Base-by-base conservation (phyloP, 1,284 basidiomycete species). In the Ganoderma boninense region DNA sequence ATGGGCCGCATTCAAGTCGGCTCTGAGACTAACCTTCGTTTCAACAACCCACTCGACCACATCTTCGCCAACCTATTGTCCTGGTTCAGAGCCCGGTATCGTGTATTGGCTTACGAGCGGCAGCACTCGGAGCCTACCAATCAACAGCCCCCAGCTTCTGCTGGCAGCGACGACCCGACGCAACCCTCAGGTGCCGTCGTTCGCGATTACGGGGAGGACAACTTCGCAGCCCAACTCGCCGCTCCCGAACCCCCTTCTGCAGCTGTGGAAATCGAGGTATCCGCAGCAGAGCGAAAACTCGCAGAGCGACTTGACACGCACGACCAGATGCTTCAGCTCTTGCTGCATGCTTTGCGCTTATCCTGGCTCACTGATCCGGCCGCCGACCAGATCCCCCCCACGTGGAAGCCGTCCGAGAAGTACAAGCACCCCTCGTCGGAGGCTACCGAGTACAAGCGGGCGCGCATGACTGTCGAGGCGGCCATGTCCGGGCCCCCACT, bases 21-120 rank as follows among this genome's bases (percentile, higher is more conserved):
- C n/a, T 13, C 1, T 5, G 20, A 3, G 18, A 59, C 32, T 1
- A 11, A n/a, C 32, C 35, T 38, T 3, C 32, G 20, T 13, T 59
- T 59, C 11, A 20, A 14, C 29, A 46, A 52, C 8, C 62, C 62
- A 2, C 44, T 64, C 20, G 35, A 64, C 32, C 14, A 0, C 4
- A 4, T 64, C 8, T 64, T 64, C 29, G 8, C 2, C 7, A 35
- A 26, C 3, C 44, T 64, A 3, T 35, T 64, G 42, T 35, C 44
- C 18, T 64, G 62, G 44, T 64, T 64, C 62, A 64, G 18, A 20
- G 44, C 42, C 4, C 62, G 62, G 8, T 64, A 64, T 32, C 10
- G 14, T 29, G 62, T 52, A 0, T 29, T 29, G 29, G 54, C 29
- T 49, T 4, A 40, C 57, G 32, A 59, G 20, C 38, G n/a, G 46